Conservation (phyloP, 2,329 filamentous ascomycete species). For the Hypocreales sp. region DNA sequence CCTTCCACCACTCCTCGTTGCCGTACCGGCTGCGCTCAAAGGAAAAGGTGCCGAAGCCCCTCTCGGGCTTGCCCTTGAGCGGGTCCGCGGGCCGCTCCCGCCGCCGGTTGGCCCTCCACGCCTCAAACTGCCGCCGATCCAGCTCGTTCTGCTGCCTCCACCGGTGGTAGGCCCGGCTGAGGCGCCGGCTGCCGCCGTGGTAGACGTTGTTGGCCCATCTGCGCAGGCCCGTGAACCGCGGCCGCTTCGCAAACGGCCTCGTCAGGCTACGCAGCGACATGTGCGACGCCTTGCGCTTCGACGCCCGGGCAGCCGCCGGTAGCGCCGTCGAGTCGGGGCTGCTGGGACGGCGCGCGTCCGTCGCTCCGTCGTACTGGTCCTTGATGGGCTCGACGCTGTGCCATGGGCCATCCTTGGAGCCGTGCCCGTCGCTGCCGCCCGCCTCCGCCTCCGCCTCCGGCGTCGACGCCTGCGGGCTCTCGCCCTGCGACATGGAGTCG, state of each 20-base stretch:
- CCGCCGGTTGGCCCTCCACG: slow-evolving; percentile 13
- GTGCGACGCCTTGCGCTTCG: slow-evolving; percentile 16
- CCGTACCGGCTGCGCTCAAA: slow-evolving; percentile 9
- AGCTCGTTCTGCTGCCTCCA: slow-evolving; percentile 11
- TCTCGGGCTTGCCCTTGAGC: slow-evolving; percentile 10
- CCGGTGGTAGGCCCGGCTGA: slow-evolving; percentile 11
- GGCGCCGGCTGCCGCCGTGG: slow-evolving; percentile 9
- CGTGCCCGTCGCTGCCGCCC: background rate
- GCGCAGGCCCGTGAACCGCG: slow-evolving; percentile 10
- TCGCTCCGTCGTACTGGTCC: slow-evolving; percentile 10
- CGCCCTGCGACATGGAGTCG: slow-evolving; percentile 8
- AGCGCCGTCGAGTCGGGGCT: slow-evolving; percentile 5
- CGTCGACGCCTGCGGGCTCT: background rate
- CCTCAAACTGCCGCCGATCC: slow-evolving; percentile 11
- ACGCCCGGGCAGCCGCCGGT: slow-evolving; percentile 3
- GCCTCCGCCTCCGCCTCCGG: background rate
- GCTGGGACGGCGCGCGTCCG: slow-evolving; percentile 5
- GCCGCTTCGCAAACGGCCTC: slow-evolving; percentile 11
- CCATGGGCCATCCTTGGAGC: background rate
- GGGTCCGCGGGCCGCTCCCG: slow-evolving; percentile 9
- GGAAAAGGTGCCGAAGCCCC: slow-evolving; percentile 9
- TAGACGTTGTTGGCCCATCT: slow-evolving; percentile 14
- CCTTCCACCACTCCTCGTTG: slow-evolving; percentile 19
- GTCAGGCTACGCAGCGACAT: slow-evolving; percentile 15
- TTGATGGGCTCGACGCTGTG: slow-evolving; percentile 4